phyloP scores from a whole-genome alignment of 768 basidiomycete species.

The Kwoniella heveanensis region DNA sequence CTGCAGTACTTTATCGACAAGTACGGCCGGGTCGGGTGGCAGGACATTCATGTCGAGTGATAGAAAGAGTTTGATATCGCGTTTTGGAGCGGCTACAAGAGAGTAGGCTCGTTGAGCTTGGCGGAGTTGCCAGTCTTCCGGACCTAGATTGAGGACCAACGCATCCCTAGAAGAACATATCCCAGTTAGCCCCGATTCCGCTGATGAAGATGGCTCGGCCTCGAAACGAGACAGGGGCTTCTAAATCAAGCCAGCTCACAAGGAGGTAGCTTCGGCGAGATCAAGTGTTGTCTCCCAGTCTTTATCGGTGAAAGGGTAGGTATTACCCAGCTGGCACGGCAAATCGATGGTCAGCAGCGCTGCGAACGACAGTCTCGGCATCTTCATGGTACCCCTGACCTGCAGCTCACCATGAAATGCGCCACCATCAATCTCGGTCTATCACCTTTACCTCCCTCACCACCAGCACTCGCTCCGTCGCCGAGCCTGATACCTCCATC shows the following conservation, averaged over 20 bases:
- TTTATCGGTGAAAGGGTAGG: slow-evolving; percentile 47
- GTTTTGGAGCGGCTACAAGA: slow-evolving; percentile 16
- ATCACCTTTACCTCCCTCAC: background rate
- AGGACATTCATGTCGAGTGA: slow-evolving; percentile 55
- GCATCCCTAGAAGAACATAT: slow-evolving; percentile 52
- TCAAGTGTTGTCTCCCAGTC: slow-evolving; percentile 48
- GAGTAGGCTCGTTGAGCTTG: slow-evolving; percentile 50
- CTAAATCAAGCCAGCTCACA: too few relatives aligned
- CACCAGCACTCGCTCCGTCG: background rate
- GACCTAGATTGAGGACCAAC: slow-evolving; percentile 54
- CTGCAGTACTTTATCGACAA: slow-evolving; percentile 28
- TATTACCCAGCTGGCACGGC: slow-evolving; percentile 51
- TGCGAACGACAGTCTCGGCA: background rate
- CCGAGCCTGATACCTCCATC: background rate
- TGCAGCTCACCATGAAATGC: slow-evolving; percentile 54
- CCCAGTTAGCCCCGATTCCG: too few relatives aligned
- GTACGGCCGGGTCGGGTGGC: slow-evolving; percentile 33
- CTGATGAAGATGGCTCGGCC: too few relatives aligned
- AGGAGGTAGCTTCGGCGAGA: slow-evolving; percentile 46
- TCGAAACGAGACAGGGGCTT: too few relatives aligned
- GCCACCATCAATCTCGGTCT: slow-evolving; percentile 45
- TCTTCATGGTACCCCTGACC: background rate
- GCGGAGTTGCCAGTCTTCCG: slow-evolving; percentile 53
- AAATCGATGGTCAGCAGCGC: background rate
- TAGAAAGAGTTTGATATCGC: slow-evolving; percentile 44